Base-by-base conservation (phyloP, 148 eudicot genomes). In the Nepenthes gracilis region DNA sequence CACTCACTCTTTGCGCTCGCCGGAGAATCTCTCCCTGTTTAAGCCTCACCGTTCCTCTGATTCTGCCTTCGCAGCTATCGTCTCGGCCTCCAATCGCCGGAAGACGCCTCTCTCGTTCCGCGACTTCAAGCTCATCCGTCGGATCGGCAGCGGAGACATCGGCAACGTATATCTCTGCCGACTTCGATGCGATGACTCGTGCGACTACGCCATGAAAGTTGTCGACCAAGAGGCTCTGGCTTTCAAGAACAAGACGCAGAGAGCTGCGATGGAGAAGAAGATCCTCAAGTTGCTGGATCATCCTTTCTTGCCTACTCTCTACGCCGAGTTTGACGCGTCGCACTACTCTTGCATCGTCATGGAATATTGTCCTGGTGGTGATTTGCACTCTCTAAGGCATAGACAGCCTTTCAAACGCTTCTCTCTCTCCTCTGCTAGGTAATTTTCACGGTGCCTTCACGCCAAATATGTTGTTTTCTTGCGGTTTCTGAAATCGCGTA, bases 21-120 rank as follows among this genome's bases (percentile, higher is more conserved):
- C 92, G 43, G 90, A 86, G 6, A 64, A 59, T 12, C 55, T 67
- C 2, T 47, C 65, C 9, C 55, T 81, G 1, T 36, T 79, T 11
- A 82, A 83, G 71, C 97, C 97, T 1, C 97, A 90, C 77, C 81
- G 95, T 2, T 81, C 91, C 1, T 90, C 97, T 33, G 97, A 90
- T 60, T 83, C 95, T 6, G 75, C 95, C 1, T 85, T 79, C 75
- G 91, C 72, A 15, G 88, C 87, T 2, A 80, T 90, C 7, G 65
- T 70, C 9, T 63, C 77, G 4, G 69, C 79, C 2, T 51, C 75
- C 12, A 36, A 5, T 48, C 43, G 67, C 48, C 59, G 67, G 56
- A 70, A 55, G 55, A 60, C 67, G 64, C 33, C 66, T 1, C 71
- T 81, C 0, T 57, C 60, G 1, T 74, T 87, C 69, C 34, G 76